Evolutionary conservation across 768 basidiomycete species (phyloP), one percentile per base, ranked within the genome.

Genomic region (Pholiota molesta): DNA sequence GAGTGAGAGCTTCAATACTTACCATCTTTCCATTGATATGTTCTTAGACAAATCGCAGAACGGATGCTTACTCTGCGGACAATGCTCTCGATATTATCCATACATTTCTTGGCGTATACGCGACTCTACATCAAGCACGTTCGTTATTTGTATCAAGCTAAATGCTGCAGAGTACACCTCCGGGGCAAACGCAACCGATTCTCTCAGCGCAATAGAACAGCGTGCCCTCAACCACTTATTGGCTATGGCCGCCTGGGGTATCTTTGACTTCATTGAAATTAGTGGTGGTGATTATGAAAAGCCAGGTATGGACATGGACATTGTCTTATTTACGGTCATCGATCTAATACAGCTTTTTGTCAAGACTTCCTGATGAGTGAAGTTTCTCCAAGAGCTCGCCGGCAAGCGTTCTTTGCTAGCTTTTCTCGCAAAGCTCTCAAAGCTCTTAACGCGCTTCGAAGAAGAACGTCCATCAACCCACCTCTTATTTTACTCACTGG

Each of bases 271-370:
- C 68, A 86, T 97, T 55, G 94, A 97, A 73, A 84, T 97, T 62
- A 92, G 89, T 59, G 94, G 94, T 1, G 94, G 94, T 0, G 88
- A 89, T 70, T 97, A 96, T 66, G 91, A 94, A 68, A 84, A 81
- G 17, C 89, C 91, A 66, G 85, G 93, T 89, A 8, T 26, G 61
- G 35, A 37, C 11, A 13, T 61, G 40, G 5, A 53, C 17, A 19
- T 29, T 14, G 39, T 17, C 31, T 66, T 49, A 29, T 31, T 29
- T 23, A 2, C n/a, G 10, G 29, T 16, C 26, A 11, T 57, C 26
- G 31, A 4, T 4, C 61, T 62, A 23, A 5, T 28, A 21, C 61
- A 52, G 21, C 35, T 16, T 8, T n/a, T 63, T 53, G 14, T 44
- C 6, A 55, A 87, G 86, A 81, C 21, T 86, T 86, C 56, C 73